Evolutionary conservation across 2,329 filamentous ascomycete genomes (phyloP), one percentile per base, ranked within the genome.

Genomic region (Capronia americana): DNA sequence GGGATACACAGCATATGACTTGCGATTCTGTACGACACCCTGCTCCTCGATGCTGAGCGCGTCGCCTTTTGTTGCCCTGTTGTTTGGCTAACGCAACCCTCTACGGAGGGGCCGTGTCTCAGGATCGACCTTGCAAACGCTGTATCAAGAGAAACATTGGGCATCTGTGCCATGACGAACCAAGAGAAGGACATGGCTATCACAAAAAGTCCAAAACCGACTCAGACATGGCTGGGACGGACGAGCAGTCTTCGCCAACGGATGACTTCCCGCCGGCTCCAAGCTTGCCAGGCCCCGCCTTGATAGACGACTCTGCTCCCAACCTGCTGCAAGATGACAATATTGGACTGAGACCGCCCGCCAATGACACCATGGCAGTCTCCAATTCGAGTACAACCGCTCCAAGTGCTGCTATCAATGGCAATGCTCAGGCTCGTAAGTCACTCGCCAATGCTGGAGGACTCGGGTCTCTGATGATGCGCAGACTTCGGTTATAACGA

Each of bases 121-220:
- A 96, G 92, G 92, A 96, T 83, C 90, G 95, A 78, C 95, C 95
- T 75, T 99, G 95, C 86, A 94, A 92, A 75, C 88, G 95, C 81
- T 99, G 95, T 84, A 92, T 98, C 81, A 99, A 98, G 83, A 90
- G 95, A 76, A 97, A 97, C 82, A 99, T 99, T 79, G 95, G 94
- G 75, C 95, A 99, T 80, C 86, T 99, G 72, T 99, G 95, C 80
- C 95, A 97, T 82, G 95, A 99, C 80, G 95, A 98, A 81, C 94
- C 93, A 73, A 90, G 94, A 79, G 94, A 99, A 50, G 69, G 69
- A 76, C 84, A 88, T 72, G 68, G 68, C 59, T 68, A 68, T 61
- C 87, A 90, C 67, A 96, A 95, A 81, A 94, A 93, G 80, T 81
- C 86, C 73, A 97, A 94, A 81, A 86, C 83, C 76, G 83, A 87